Conservation (phyloP, 2,329 filamentous ascomycete genomes). For the Aspergillus pseudoviridinutans region DNA sequence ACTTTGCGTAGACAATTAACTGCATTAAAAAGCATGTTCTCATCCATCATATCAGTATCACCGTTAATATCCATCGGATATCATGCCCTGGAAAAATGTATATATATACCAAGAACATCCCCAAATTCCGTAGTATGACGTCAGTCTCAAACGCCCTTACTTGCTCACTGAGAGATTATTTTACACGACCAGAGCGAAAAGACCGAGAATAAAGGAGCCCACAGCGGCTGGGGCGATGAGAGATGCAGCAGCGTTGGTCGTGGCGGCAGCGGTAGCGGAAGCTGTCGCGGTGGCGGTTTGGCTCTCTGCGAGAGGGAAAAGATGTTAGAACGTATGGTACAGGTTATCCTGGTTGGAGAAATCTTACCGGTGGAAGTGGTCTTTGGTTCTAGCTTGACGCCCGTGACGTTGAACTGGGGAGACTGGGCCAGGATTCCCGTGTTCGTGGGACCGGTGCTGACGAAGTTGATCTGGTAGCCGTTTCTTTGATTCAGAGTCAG, state of each 20-base stretch:
- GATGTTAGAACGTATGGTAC: constrained; percentile 10
- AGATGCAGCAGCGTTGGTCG: constrained; percentile 23
- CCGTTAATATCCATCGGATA: not conserved
- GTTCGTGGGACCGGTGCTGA: constrained; percentile 31
- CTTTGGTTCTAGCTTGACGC: constrained; percentile 22
- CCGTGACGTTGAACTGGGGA: constrained; percentile 22
- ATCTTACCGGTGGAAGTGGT: constrained; percentile 14
- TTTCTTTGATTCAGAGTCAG: constrained; percentile 15
- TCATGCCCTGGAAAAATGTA: not conserved
- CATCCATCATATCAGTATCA: not conserved
- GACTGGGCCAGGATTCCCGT: constrained; percentile 42
- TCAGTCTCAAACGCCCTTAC: not conserved
- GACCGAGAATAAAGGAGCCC: constrained; percentile 25
- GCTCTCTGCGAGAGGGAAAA: constrained; percentile 1
- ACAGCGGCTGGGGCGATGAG: constrained; percentile 23
- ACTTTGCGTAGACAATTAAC: not conserved
- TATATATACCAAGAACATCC: not conserved
- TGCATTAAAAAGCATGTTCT: not conserved
- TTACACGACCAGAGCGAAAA: constrained; percentile 25
- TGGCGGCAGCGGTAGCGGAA: constrained; percentile 18
- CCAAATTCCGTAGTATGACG: not conserved
- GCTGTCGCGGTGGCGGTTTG: not conserved
- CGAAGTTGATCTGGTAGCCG: constrained; percentile 41
- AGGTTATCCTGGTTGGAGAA: constrained; percentile 5
- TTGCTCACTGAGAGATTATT: not conserved